Conservation (phyloP, 768 basidiomycete species). For the Ramaria sp. region DNA sequence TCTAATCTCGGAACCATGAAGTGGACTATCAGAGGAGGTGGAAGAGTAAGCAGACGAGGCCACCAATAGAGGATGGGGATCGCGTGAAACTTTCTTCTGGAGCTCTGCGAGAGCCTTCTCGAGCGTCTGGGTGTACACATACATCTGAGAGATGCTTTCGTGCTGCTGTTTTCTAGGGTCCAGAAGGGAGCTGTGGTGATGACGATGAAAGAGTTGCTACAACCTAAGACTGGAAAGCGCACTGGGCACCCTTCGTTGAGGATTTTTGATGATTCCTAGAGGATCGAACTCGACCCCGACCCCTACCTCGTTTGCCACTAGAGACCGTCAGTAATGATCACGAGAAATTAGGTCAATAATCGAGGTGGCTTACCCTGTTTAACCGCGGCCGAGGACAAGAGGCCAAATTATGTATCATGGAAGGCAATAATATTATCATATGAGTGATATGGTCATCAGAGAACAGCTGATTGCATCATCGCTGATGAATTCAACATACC, state of each 20-base stretch:
- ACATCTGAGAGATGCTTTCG: neutral
- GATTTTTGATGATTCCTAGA: too few relatives aligned
- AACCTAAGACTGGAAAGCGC: neutral
- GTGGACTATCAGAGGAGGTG: neutral
- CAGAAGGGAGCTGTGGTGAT: neutral
- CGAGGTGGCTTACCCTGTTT: too few relatives aligned
- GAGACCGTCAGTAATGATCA: too few relatives aligned
- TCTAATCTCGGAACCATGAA: neutral
- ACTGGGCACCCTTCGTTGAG: neutral
- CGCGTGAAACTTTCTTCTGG: neutral
- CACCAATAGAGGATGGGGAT: neutral
- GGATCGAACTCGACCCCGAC: too few relatives aligned
- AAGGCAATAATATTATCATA: too few relatives aligned
- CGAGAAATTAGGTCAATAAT: too few relatives aligned
- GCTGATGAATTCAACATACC: too few relatives aligned
- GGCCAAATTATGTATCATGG: too few relatives aligned
- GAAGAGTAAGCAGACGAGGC: neutral
- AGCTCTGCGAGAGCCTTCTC: slow-evolving; percentile 2
- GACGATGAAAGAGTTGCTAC: neutral
- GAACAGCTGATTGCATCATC: too few relatives aligned
- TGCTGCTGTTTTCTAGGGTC: neutral
- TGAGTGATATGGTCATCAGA: too few relatives aligned
- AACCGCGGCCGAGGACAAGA: too few relatives aligned
- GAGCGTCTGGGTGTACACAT: neutral
- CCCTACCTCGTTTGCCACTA: too few relatives aligned